Conservation (phyloP, 768 basidiomycete genomes). For the Trametes meyenii region DNA sequence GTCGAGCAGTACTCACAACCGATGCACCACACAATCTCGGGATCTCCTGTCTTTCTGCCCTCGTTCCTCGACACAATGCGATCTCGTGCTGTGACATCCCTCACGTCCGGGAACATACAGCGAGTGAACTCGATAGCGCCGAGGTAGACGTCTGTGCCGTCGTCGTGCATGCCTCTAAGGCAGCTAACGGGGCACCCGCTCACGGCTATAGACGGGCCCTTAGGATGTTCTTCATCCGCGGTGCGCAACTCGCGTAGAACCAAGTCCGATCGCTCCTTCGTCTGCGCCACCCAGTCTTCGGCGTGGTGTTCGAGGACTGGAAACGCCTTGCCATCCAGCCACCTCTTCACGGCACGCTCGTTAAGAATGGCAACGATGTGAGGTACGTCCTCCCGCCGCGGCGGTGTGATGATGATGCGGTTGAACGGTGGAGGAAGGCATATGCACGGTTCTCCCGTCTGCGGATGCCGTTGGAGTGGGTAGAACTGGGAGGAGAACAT, state of each 20-base stretch:
- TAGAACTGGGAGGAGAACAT: slow-evolving; percentile 33
- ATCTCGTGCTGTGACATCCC: slow-evolving; percentile 42
- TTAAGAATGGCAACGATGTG: slow-evolving; percentile 46
- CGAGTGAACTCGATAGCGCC: slow-evolving; percentile 47
- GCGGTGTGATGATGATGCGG: slow-evolving; percentile 61
- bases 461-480: slow-evolving; percentile 37
- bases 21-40: slow-evolving; percentile 59
- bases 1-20: slow-evolving; percentile 50
- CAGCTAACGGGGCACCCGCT: slow-evolving; percentile 51
- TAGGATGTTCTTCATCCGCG: slow-evolving; percentile 22
- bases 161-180: slow-evolving; percentile 55
- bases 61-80: slow-evolving; percentile 45
- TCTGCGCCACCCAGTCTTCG: slow-evolving; percentile 40
- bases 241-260: slow-evolving; percentile 36
- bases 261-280: slow-evolving; percentile 35
- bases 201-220: slow-evolving; percentile 37
- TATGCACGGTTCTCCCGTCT: slow-evolving; percentile 54
- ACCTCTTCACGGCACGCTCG: slow-evolving; percentile 48
- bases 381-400: slow-evolving; percentile 49
- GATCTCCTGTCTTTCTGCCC: slow-evolving; percentile 48
- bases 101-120: slow-evolving; percentile 36
- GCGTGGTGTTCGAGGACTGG: slow-evolving; percentile 54
- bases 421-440: slow-evolving; percentile 52
- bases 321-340: slow-evolving; percentile 49
- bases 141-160: slow-evolving; percentile 56